Evolutionary conservation across 2,329 filamentous ascomycete genomes (phyloP).

Genomic region (Paecilomyces sp.): DNA sequence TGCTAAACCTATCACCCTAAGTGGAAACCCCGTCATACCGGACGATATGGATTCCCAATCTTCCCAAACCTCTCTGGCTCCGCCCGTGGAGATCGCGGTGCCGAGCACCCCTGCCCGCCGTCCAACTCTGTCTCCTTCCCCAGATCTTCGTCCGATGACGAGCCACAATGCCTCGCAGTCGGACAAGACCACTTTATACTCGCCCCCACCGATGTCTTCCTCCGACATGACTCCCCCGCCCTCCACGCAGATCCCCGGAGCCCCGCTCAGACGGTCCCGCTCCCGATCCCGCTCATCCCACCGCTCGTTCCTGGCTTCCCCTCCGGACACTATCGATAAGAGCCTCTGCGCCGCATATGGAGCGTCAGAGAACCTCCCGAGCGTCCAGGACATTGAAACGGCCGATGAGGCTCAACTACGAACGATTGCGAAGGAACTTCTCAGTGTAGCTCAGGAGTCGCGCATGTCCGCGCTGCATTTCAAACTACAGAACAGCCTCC

Average conservation of each 20-base stretch:
- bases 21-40: constrained; percentile 19
- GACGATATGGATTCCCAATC: constrained; percentile 18
- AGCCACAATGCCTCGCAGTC: constrained; percentile 26
- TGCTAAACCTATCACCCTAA: background rate
- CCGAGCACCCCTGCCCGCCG: constrained; percentile 27
- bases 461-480: constrained; percentile 85
- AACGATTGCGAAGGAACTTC: constrained; percentile 47
- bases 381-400: constrained; percentile 44
- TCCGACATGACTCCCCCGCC: constrained; percentile 55
- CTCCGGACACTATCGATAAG: constrained; percentile 40
- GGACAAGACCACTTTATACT: constrained; percentile 26
- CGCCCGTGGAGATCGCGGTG: constrained; percentile 30
- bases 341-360: constrained; percentile 35
- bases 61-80: constrained; percentile 24
- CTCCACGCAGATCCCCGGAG: constrained; percentile 49
- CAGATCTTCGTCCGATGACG: constrained; percentile 23
- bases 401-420: constrained; percentile 48
- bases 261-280: constrained; percentile 35
- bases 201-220: constrained; percentile 41
- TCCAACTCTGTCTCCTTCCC: constrained; percentile 27
- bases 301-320: constrained; percentile 41
- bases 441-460: constrained; percentile 52
- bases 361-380: constrained; percentile 38
- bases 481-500: constrained; percentile 80
- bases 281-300: constrained; percentile 25